Evolutionary conservation across 2,329 filamentous ascomycete species (phyloP), one percentile per base, ranked within the genome.

Genomic region (Didymella arachidicola): DNA sequence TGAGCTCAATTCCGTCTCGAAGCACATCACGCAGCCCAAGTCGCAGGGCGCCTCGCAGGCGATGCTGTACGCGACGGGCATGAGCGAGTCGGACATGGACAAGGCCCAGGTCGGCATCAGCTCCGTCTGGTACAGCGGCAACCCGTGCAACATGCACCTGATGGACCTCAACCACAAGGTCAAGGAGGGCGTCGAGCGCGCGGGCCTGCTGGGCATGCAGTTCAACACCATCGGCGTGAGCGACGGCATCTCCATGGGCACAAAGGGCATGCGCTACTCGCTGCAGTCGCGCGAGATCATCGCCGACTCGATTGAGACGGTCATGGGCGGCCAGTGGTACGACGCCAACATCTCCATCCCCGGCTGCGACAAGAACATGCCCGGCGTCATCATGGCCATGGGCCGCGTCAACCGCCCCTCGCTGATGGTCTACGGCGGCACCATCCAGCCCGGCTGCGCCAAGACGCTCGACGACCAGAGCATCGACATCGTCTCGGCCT

Each of bases 331-430:
- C 4, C 93, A 97, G 75, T 90, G 90, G 67, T 92, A 97, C 77
- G 94, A 97, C 75, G 94, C 93, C 58, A 96, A 93, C 77, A 93
- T 97, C 75, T 88, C 91, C 30, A 94, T 97, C 67, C 93, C 94
- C 0, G 93, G 93, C 11, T 97, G 93, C 77, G 93, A 97, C 81
- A 97, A 97, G 85, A 97, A 97, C 77, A 97, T 97, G 94, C 93
- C 93, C 0, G 93, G 93, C 63, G 89, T 91, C 16, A 83, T 95
- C 63, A 97, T 97, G 89, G 93, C 91, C 0, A 93, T 95, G 72
- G 92, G 91, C 14, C 86, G 94, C 57, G 92, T 96, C 79, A 97
- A 97, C 78, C 86, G 94, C 8, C 94, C 94, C 4, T 95, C 92
- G 46, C 82, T 97, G 73, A 97, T 97, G 93, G 89, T 98, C 59